A percentile compares a stretch with the other conserved stretches of the same genome.
These are phyloP conservation scores for Trichoderma sp. DNA, from an alignment of 2,329 filamentous ascomycete species.

Conservation along the genomic window DNA sequence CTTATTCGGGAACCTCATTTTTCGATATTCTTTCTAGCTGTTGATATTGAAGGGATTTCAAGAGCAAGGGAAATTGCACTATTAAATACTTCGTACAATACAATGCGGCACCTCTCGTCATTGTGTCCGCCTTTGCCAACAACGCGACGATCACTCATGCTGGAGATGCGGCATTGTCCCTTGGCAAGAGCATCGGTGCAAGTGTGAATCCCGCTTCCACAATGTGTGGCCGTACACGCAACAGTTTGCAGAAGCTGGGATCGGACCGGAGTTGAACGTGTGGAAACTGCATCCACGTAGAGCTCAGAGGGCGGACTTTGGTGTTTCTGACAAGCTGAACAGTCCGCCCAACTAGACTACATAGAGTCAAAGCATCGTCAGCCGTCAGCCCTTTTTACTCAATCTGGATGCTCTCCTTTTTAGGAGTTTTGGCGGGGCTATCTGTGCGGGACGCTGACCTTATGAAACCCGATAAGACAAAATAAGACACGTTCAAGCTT, in stretches of 20 bases:
- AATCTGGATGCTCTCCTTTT: background rate
- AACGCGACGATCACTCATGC: background rate
- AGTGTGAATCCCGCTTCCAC: background rate
- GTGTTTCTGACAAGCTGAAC: background rate
- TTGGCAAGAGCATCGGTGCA: background rate
- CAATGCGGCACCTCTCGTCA: background rate
- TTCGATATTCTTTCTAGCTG: background rate
- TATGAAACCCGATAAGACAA: background rate
- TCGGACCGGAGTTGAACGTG: background rate
- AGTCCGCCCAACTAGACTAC: background rate
- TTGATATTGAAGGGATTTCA: no score
- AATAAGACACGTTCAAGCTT: background rate
- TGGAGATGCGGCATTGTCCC: background rate
- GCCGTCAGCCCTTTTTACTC: slow-evolving; percentile 5
- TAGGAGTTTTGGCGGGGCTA: background rate
- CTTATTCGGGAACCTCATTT: no score
- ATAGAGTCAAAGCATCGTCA: background rate
- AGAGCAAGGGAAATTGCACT: no score
- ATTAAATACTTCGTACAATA: background rate
- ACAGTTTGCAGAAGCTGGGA: background rate
- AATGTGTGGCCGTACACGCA: background rate
- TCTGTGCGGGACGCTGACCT: background rate
- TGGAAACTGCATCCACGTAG: background rate
- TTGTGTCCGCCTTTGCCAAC: background rate
- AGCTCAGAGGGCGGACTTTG: background rate